phyloP scores from a whole-genome alignment of 2,329 filamentous ascomycete species.

The Alternaria novae-zelandiae region DNA sequence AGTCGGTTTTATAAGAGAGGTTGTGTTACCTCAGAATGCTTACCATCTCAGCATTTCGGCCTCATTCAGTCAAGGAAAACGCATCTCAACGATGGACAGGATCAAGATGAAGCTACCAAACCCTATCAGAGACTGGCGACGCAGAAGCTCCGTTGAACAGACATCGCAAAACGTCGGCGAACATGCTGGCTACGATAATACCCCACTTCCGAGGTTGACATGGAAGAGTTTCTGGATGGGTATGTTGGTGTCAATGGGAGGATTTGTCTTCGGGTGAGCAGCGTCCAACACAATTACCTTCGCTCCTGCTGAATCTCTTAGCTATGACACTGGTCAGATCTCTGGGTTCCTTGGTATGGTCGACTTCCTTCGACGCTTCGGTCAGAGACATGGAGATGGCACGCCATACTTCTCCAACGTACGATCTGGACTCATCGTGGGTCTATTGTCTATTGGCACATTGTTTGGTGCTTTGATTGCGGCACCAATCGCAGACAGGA shows the following conservation, averaged over 20 bases:
- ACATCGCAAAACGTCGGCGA: conserved; percentile 21
- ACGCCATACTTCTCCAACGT: conserved; percentile 35
- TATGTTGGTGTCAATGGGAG: conserved; percentile 40
- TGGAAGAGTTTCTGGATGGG: conserved; percentile 31
- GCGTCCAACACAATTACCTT: not conserved
- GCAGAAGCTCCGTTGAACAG: conserved; percentile 20
- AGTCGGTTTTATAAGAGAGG: not conserved
- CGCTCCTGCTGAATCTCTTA: not conserved
- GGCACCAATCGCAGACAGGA: conserved; percentile 64
- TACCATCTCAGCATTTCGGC: not conserved
- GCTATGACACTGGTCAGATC: conserved; percentile 39
- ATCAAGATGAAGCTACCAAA: conserved; percentile 23
- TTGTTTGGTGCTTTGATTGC: conserved; percentile 71
- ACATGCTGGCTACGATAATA: conserved; percentile 32
- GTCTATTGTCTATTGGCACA: conserved; percentile 69
- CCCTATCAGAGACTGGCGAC: conserved; percentile 22
- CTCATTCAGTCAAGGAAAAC: not conserved
- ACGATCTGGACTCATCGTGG: conserved; percentile 39
- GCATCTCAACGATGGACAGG: not conserved
- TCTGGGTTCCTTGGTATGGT: conserved; percentile 40
- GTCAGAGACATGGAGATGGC: conserved; percentile 23
- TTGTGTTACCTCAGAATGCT: not conserved
- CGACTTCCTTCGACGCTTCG: conserved; percentile 35
- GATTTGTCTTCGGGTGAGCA: conserved; percentile 7
- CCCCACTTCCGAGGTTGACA: conserved; percentile 30